Conservation (phyloP, 1,139 yeast species). For the Entelexis paramagnoliae region DNA sequence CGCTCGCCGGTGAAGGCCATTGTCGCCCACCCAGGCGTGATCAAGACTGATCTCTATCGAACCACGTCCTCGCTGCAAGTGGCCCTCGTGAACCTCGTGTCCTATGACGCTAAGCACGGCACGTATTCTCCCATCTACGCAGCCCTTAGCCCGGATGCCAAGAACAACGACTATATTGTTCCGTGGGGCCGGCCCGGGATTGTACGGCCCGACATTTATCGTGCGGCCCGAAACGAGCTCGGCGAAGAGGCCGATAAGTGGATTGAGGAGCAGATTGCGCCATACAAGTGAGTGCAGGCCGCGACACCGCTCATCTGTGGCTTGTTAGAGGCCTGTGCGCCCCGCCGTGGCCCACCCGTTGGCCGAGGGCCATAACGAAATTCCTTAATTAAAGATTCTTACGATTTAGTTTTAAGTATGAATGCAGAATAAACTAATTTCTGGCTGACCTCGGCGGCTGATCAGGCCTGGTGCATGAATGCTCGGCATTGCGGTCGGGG, state of each 20-base stretch:
- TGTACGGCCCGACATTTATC: conserved; percentile 29
- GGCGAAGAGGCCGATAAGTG: conserved; percentile 31
- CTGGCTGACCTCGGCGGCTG: too few species aligned
- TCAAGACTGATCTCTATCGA: conserved; percentile 38
- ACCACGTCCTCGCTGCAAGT: conserved; percentile 14
- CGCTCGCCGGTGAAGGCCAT: conserved; percentile 34
- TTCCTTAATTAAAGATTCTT: too few species aligned
- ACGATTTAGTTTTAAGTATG: too few species aligned
- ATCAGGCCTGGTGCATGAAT: too few species aligned
- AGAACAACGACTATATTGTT: conserved; percentile 29
- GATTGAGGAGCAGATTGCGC: conserved; percentile 11
- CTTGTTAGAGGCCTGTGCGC: too few species aligned
- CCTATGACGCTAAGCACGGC: conserved; percentile 32
- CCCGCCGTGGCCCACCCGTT: too few species aligned
- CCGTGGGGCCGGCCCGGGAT: conserved; percentile 33
- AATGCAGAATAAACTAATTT: too few species aligned
- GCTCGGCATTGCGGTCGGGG: too few species aligned
- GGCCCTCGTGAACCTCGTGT: conserved; percentile 6
- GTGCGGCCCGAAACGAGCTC: conserved; percentile 27
- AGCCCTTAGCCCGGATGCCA: conserved; percentile 36
- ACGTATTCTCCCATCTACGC: conserved; percentile 39
- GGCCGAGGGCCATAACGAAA: too few species aligned
- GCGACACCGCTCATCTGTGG: too few species aligned
- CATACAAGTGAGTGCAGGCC: neutral
- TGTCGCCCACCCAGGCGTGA: conserved; percentile 41